Conservation (phyloP, 768 basidiomycete genomes). For the Russula lepida region DNA sequence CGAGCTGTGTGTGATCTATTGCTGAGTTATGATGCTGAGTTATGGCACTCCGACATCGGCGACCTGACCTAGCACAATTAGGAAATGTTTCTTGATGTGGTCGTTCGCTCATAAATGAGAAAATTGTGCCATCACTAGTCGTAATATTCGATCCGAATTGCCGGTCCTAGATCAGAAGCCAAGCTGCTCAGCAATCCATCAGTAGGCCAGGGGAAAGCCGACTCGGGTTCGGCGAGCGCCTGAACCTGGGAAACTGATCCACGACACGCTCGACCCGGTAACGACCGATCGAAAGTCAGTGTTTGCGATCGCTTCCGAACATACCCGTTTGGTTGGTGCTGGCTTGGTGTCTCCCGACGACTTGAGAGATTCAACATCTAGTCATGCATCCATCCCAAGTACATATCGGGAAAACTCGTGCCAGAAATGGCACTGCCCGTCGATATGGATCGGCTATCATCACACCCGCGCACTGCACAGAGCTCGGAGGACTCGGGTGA, state of each 20-base stretch:
- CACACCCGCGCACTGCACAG: not conserved
- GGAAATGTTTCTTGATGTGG: slow-evolving; percentile 15
- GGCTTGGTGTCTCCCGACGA: not conserved
- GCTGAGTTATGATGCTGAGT: slow-evolving; percentile 6
- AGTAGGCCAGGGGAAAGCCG: not conserved
- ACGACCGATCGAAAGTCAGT: slow-evolving; percentile 10
- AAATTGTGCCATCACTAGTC: slow-evolving; percentile 8
- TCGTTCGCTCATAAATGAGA: slow-evolving; percentile 9
- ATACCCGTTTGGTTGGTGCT: slow-evolving; percentile 1
- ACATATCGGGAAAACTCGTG: not conserved
- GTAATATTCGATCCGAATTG: not conserved
- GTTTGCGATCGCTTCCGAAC: slow-evolving; percentile 14
- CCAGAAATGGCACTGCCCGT: not conserved
- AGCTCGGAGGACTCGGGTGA: too few relatives aligned
- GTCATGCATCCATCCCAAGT: slow-evolving; percentile 1
- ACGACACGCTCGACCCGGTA: not conserved
- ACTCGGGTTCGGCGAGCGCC: not conserved
- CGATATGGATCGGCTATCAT: not conserved
- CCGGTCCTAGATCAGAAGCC: slow-evolving; percentile 1
- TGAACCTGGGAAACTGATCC: not conserved
- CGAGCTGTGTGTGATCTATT: slow-evolving; percentile 6
- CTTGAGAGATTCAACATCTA: slow-evolving; percentile 1
- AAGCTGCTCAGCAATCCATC: not conserved
- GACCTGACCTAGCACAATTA: slow-evolving; percentile 19
- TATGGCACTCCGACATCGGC: slow-evolving; percentile 8